Base-by-base conservation (phyloP, 352 stramenopile species). In the Phytopythium oedochilum region DNA sequence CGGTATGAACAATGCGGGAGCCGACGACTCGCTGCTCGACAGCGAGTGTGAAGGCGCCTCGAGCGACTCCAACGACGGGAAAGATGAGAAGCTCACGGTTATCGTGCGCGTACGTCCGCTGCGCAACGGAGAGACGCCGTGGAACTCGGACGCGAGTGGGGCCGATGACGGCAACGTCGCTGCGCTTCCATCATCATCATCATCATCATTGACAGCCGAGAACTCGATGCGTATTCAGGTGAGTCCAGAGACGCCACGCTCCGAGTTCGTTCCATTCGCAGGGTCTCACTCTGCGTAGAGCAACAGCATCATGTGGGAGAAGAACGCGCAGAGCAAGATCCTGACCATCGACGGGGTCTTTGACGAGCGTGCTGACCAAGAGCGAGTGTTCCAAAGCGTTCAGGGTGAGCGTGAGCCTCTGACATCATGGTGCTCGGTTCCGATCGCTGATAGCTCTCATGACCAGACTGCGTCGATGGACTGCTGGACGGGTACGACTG, bases 401-500 rank as follows among this genome's bases (percentile, higher is more conserved):
- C 57, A 80, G 74, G 73, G 75, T 86, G 55, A 15, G 17, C 36
- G 36, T n/a, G 5, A 29, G 0, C 1, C 40, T 29, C 40, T 46
- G 20, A 31, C n/a, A 18, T 45, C 4, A 25, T 28, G 42, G 5
- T n/a, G 14, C 12, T 17, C 17, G 1, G 1, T 11, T 44, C 5
- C 8, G 1, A 9, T 34, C 9, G 9, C 23, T 9, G 5, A 43
- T 7, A n/a, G 34, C 34, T 51, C 17, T 9, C 12, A 40, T 23
- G 11, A 34, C 5, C 40, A 89, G 78, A 87, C 29, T 86, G 78
- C 50, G 61, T 89, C 17, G 64, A 85, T 43, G 68, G 68, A 11
- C 60, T 89, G 31, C 63, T 89, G 31, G 68, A 75, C 38, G 78
- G 78, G 28, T 89, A 78, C 54, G 76, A 89, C 52, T 87, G 78